Evolutionary conservation across 495 filamentous ascomycete species (phyloP).

Genomic region (Neurospora discreta): DNA sequence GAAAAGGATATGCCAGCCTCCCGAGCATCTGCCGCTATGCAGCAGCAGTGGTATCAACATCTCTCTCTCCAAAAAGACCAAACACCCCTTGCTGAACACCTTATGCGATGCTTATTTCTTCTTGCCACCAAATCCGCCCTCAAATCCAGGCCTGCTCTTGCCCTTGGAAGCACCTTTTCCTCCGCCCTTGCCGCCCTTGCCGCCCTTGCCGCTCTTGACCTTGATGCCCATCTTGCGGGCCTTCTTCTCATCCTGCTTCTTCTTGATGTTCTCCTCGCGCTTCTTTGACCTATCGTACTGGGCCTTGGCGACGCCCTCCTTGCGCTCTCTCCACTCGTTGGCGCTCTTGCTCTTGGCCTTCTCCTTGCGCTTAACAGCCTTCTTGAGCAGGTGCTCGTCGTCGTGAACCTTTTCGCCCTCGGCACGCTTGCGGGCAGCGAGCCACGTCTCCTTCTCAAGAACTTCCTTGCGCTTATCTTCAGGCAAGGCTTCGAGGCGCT

Average conservation of each 20-base stretch:
- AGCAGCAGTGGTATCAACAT: background rate
- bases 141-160: conserved; percentile 70
- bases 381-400: conserved; percentile 80
- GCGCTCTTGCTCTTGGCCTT: conserved; percentile 80
- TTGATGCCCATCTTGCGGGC: conserved; percentile 43
- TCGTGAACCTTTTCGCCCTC: conserved; percentile 87
- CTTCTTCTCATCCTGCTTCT: conserved; percentile 64
- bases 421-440: conserved; percentile 78
- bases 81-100: background rate
- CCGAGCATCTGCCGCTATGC: background rate
- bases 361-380: conserved; percentile 88
- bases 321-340: conserved; percentile 77
- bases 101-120: conserved; percentile 12
- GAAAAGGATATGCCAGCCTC: background rate
- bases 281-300: conserved; percentile 76
- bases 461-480: conserved; percentile 71
- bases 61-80: background rate
- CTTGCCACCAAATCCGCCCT: conserved; percentile 71
- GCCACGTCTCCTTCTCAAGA: conserved; percentile 87
- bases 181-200: conserved; percentile 38
- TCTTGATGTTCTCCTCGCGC: conserved; percentile 76
- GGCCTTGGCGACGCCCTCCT: conserved; percentile 61
- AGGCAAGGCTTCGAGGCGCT: conserved; percentile 57
- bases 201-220: conserved; percentile 40
- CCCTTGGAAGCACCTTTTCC: conserved; percentile 45